Base-by-base conservation (phyloP, 495 filamentous ascomycete genomes). In the Xylaria bambusicola region DNA sequence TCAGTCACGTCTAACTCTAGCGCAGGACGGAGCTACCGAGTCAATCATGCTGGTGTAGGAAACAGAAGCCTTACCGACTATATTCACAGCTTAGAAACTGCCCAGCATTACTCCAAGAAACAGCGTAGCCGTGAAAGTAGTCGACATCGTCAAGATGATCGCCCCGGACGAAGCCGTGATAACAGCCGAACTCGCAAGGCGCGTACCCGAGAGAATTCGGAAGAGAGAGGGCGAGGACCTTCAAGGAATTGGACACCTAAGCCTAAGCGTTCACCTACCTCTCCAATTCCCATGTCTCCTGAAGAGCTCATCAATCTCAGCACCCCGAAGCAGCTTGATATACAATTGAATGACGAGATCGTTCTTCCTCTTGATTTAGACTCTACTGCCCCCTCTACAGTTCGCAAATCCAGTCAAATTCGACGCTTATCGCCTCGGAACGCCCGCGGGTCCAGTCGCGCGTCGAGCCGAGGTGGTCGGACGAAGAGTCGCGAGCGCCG, bases 241-340 rank as follows among this genome's bases (percentile, higher is more conserved):
- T 76, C 81, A 53, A 84, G 86, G 44, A 89, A 88, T 61, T 89
- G 91, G 61, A 88, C 86, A 38, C 72, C 74, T 52, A 78, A 76
- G 66, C 88, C 92, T 6, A 95, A 96, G 68, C 81, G 90, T 5
- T 96, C 92, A 6, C 92, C 92, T 4, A 93, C 90, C 42, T 96
- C 92, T 9, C 92, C 92, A 0, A 84, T 95, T 12, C 90, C 91
- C 17, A 96, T 97, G 92, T 93, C 91, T 1, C 90, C 91, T 0
- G 90, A 96, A 63, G 90, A 94, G 58, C 63, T 89, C 63, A 83
- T 84, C 64, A 82, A 79, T 62, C 77, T 84, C 35, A 77, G 82
- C 49, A 81, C 73, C 0, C 77, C 75, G 1, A 77, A 67, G 29
- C 61, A 73, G 15, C 49, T 63, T 44, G 62, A 70, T 23, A 9